phyloP scores from a whole-genome alignment of 768 basidiomycete species.

The Podaxis sp. region DNA sequence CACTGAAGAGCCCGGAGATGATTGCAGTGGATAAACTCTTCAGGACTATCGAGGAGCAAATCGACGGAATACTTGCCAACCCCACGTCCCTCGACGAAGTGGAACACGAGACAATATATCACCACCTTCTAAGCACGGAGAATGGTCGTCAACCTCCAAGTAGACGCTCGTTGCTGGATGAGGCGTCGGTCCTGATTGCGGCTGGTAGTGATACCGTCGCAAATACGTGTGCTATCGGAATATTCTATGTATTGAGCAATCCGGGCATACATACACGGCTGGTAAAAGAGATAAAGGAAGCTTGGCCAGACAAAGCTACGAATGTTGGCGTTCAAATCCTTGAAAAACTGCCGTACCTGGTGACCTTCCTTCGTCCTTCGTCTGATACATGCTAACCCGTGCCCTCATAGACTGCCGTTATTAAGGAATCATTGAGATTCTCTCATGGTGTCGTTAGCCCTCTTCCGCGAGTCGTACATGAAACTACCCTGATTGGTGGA shows the following conservation, averaged over 20 bases:
- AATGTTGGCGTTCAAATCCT: slow-evolving; percentile 32
- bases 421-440: slow-evolving; percentile 46
- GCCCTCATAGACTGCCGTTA: slow-evolving; percentile 39
- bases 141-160: not conserved
- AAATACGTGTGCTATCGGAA: slow-evolving; percentile 36
- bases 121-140: slow-evolving; percentile 23
- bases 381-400: not conserved
- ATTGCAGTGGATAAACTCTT: slow-evolving; percentile 19
- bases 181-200: slow-evolving; percentile 6
- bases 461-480: slow-evolving; percentile 37
- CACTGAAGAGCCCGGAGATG: slow-evolving; percentile 20
- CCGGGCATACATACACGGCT: slow-evolving; percentile 29
- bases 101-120: slow-evolving; percentile 38
- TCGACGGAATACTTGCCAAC: slow-evolving; percentile 27
- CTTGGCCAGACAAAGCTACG: slow-evolving; percentile 16
- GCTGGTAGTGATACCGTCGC: slow-evolving; percentile 48
- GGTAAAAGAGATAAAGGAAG: slow-evolving; percentile 30
- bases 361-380: slow-evolving; percentile 22
- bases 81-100: slow-evolving; percentile 24
- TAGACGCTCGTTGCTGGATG: not conserved
- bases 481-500: slow-evolving; percentile 34
- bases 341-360: slow-evolving; percentile 49
- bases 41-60: slow-evolving; percentile 19
- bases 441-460: slow-evolving; percentile 38
- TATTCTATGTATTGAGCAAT: slow-evolving; percentile 35